Conservation (phyloP, 2,329 filamentous ascomycete species). For the Scorias spongiosa region DNA sequence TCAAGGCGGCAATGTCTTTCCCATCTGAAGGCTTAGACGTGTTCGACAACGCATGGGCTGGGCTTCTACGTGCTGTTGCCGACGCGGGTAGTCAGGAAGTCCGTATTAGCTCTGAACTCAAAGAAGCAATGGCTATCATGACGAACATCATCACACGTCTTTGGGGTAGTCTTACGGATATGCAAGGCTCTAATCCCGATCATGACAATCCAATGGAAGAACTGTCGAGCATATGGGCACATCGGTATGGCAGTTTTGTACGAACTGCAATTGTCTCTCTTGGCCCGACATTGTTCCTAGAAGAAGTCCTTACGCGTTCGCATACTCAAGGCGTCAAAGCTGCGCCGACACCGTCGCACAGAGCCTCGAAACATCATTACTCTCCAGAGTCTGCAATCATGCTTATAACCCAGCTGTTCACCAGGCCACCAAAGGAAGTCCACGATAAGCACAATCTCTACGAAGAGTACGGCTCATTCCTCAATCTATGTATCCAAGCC, state of each 20-base stretch:
- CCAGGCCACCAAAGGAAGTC: not conserved
- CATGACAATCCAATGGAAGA: no score
- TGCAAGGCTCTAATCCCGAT: no score
- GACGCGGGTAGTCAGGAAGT: slow-evolving; percentile 71
- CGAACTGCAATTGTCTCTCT: slow-evolving; percentile 34
- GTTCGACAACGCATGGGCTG: slow-evolving; percentile 20
- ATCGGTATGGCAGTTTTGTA: slow-evolving; percentile 35
- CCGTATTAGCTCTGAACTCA: slow-evolving; percentile 71
- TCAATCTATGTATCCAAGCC: not conserved
- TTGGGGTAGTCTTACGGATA: no score
- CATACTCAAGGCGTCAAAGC: slow-evolving; percentile 47
- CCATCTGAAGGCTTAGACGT: slow-evolving; percentile 6
- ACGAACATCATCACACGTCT: slow-evolving; percentile 37
- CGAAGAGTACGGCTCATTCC: not conserved
- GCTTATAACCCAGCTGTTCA: slow-evolving; percentile 31
- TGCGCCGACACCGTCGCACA: slow-evolving; percentile 50
- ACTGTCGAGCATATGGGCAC: slow-evolving; percentile 21
- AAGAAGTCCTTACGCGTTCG: slow-evolving; percentile 34
- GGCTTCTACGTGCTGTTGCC: slow-evolving; percentile 46
- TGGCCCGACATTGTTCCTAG: slow-evolving; percentile 34
- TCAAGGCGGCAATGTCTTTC: slow-evolving; percentile 35
- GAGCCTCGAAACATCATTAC: slow-evolving; percentile 35
- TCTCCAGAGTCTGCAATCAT: slow-evolving; percentile 45
- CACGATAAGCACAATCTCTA: not conserved
- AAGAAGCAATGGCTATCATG: slow-evolving; percentile 59